Conservation (phyloP, 1,139 yeast genomes). For the Keqinozyma sinolaborantium region DNA sequence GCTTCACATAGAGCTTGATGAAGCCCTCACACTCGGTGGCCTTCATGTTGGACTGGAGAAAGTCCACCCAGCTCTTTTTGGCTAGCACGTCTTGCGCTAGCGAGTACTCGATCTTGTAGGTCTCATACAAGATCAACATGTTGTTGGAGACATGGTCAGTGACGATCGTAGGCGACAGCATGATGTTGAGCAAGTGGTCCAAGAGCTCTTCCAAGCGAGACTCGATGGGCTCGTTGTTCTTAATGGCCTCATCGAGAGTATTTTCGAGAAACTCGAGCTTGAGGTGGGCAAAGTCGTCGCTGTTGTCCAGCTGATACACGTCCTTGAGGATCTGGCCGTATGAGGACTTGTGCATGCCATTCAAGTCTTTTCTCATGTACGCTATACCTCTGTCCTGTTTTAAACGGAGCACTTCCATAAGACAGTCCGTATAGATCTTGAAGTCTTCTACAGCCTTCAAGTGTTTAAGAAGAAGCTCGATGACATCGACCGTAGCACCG, state of each 20-base stretch:
- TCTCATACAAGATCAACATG: conserved; percentile 21
- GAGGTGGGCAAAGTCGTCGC: conserved; percentile 22
- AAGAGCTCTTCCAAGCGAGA: conserved; percentile 6
- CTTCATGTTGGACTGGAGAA: conserved; percentile 19
- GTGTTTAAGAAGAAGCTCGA: conserved; percentile 11
- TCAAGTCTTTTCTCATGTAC: conserved; percentile 27
- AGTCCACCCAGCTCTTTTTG: conserved; percentile 37
- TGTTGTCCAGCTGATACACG: conserved; percentile 15
- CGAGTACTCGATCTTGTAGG: conserved; percentile 28
- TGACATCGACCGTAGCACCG: conserved; percentile 5
- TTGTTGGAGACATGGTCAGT: conserved; percentile 19
- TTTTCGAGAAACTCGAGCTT: conserved; percentile 37
- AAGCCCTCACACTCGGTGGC: conserved; percentile 27
- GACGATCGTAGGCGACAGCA: conserved; percentile 9
- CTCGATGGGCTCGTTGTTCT: conserved; percentile 3
- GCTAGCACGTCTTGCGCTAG: conserved; percentile 32
- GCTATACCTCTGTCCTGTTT: conserved; percentile 25
- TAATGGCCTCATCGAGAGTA: conserved; percentile 17
- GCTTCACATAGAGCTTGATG: conserved; percentile 27
- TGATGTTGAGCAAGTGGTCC: conserved; percentile 15
- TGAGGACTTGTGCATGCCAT: conserved; percentile 21
- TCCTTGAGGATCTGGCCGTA: conserved; percentile 33
- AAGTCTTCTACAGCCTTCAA: conserved; percentile 18
- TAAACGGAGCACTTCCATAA: conserved; percentile 28
- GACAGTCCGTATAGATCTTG: conserved; percentile 15